phyloP scores from a whole-genome alignment of 2,329 filamentous ascomycete species.

The Neonectria sp. region DNA sequence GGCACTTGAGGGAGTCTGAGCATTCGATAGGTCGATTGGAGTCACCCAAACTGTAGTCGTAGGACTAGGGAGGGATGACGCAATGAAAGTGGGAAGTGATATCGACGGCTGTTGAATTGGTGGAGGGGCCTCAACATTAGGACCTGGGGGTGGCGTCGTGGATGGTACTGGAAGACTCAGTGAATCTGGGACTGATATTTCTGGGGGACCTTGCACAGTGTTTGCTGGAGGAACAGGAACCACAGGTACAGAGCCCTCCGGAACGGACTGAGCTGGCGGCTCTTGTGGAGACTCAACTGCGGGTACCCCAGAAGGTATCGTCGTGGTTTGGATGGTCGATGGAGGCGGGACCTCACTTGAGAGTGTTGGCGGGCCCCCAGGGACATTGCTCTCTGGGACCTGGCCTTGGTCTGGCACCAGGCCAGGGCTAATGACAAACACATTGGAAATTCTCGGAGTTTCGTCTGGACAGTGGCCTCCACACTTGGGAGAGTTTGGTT shows the following conservation, averaged over 20 bases:
- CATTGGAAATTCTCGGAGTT: slow-evolving; percentile 49
- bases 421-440: slow-evolving; percentile 47
- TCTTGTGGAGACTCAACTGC: slow-evolving; percentile 16
- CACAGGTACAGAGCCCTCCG: slow-evolving; percentile 10
- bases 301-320: slow-evolving; percentile 26
- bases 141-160: background rate
- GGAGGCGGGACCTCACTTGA: slow-evolving; percentile 1
- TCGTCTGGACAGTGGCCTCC: slow-evolving; percentile 51
- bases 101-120: background rate
- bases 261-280: background rate
- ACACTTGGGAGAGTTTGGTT: slow-evolving; percentile 50
- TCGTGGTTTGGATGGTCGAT: slow-evolving; percentile 2
- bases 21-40: background rate
- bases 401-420: slow-evolving; percentile 28
- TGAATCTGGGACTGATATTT: background rate
- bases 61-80: background rate
- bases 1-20: background rate
- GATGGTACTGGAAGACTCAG: background rate
- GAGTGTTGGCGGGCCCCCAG: slow-evolving; percentile 5
- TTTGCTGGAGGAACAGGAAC: slow-evolving; percentile 3
- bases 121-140: background rate
- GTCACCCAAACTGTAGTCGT: background rate
- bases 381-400: slow-evolving; percentile 21
- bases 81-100: background rate
- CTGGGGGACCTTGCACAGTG: slow-evolving; percentile 1